Evolutionary conservation across 192 early-diverging fungal genomes (phyloP), one percentile per base, ranked within the genome.

Genomic region (Linnemannia zychae): DNA sequence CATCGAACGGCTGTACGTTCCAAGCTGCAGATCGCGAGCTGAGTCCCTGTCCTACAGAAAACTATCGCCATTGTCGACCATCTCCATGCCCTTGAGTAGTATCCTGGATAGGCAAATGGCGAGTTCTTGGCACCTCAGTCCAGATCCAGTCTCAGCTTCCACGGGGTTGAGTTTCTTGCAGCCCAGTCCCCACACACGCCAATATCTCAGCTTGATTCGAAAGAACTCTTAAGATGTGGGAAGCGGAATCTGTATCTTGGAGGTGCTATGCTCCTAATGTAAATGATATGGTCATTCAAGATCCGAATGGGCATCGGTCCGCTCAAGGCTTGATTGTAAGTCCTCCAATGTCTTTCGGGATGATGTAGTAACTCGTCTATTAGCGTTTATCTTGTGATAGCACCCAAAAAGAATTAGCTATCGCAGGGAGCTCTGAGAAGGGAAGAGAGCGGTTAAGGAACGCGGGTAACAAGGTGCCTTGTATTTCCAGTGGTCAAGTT

Each of bases 1-100:
- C 28, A 28, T n/a, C 11, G 57, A 63, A 13, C 57, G 57, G 31
- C 31, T 12, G 57, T 31, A 63, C 57, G 28, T 13, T n/a, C n/a
- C n/a, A n/a, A n/a, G n/a, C n/a, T 71, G 13, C 47, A 71, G 22
- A n/a, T 47, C 40, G 70, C 40, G 46, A 47, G 47, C 38, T 31
- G 70, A 47, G 70, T 71, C n/a, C 69, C 31, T 40, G 70, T 47
- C 24, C 70, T 44, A 71, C 16, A 40, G 28, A 18, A 24, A 47
- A 24, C 70, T 71, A n/a, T 71, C 70, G 13, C 46, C 40, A 22
- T 71, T 47, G 16, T 48, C 37, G 24, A 47, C 24, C 46, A 71
- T 71, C 7, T 71, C 44, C 24, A 48, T 13, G 47, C 40, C 70
- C 70, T 44, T 44, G 69, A 18, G n/a, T 16, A 48, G 46, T 7